Evolutionary conservation across 305 asterid species (phyloP).

Genomic region (Fraxinus sp.): DNA sequence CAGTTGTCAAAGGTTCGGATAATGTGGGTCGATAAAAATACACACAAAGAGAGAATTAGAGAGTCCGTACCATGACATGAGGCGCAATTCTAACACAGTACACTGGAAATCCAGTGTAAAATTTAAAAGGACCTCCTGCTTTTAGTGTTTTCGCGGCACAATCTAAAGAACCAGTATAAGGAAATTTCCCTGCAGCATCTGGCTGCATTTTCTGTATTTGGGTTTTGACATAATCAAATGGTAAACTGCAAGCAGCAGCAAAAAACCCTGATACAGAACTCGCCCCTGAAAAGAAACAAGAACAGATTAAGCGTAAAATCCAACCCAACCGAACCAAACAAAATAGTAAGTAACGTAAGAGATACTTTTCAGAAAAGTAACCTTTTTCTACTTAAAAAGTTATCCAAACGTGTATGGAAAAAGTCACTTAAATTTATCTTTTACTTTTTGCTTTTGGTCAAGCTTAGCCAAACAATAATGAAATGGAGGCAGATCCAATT

Average conservation of each 20-base stretch:
- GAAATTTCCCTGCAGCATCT: conserved; percentile 67
- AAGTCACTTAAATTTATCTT: too few species aligned
- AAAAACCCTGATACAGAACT: conserved; percentile 70
- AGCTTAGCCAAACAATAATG: too few species aligned
- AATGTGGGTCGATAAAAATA: neutral
- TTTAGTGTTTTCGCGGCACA: conserved; percentile 64
- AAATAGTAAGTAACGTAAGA: neutral
- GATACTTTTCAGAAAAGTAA: neutral
- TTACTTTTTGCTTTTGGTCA: too few species aligned
- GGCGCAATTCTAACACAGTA: conserved; percentile 82
- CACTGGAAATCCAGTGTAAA: conserved; percentile 76
- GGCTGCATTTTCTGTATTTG: conserved; percentile 90
- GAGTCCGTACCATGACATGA: conserved; percentile 68
- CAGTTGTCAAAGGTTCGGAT: neutral
- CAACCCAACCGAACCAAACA: neutral
- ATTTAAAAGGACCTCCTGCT: conserved; percentile 63
- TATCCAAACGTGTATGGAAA: neutral
- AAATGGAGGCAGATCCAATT: neutral
- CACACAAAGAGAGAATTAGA: neutral
- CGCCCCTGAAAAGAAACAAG: conserved; percentile 49
- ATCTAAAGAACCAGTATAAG: conserved; percentile 66
- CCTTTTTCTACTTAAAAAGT: neutral
- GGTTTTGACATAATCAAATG: conserved; percentile 73
- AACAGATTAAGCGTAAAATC: neutral
- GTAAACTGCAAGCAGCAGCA: conserved; percentile 80